Evolutionary conservation across 1,284 basidiomycete species (phyloP).

Genomic region (Trichosporon asahii): DNA sequence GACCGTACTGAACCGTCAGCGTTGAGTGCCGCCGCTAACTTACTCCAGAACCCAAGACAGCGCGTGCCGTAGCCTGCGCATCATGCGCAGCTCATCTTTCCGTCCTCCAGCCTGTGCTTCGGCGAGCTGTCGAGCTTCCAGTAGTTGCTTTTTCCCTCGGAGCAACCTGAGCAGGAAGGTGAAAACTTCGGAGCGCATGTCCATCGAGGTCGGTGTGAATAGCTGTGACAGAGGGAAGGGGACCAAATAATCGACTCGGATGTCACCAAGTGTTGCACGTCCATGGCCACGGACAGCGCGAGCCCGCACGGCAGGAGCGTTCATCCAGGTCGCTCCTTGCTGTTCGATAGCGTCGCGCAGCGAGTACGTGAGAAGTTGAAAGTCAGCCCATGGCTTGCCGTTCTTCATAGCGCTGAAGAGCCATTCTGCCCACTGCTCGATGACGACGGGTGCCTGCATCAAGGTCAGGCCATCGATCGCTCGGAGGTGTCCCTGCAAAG

Average conservation of each 20-base stretch:
- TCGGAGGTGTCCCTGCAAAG: slow-evolving; percentile 64
- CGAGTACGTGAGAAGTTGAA: slow-evolving; percentile 74
- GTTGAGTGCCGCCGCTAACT: slow-evolving; percentile 41
- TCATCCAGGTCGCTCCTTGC: slow-evolving; percentile 60
- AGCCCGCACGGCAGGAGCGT: slow-evolving; percentile 68
- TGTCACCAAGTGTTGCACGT: slow-evolving; percentile 58
- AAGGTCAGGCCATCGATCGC: slow-evolving; percentile 70
- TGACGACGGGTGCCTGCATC: slow-evolving; percentile 69
- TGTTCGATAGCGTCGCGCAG: slow-evolving; percentile 66
- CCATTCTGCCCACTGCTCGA: slow-evolving; percentile 62
- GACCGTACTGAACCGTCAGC: slow-evolving; percentile 57
- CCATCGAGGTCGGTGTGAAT: slow-evolving; percentile 62
- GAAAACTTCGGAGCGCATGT: slow-evolving; percentile 67
- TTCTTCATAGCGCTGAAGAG: slow-evolving; percentile 65
- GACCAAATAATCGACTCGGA: slow-evolving; percentile 67
- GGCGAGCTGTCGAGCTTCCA: slow-evolving; percentile 54
- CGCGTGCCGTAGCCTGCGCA: slow-evolving; percentile 69
- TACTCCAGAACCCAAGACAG: slow-evolving; percentile 80
- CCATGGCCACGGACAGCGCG: slow-evolving; percentile 57
- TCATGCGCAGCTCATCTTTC: slow-evolving; percentile 59
- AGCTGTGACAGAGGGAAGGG: slow-evolving; percentile 79
- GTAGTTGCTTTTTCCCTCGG: slow-evolving; percentile 62
- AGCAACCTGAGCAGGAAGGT: slow-evolving; percentile 71
- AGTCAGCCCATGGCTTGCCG: slow-evolving; percentile 69
- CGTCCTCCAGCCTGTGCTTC: slow-evolving; percentile 50